These are phyloP conservation scores for Omphalotus olearius DNA, from an alignment of 1,284 basidiomycete species.

Conservation along the genomic window DNA sequence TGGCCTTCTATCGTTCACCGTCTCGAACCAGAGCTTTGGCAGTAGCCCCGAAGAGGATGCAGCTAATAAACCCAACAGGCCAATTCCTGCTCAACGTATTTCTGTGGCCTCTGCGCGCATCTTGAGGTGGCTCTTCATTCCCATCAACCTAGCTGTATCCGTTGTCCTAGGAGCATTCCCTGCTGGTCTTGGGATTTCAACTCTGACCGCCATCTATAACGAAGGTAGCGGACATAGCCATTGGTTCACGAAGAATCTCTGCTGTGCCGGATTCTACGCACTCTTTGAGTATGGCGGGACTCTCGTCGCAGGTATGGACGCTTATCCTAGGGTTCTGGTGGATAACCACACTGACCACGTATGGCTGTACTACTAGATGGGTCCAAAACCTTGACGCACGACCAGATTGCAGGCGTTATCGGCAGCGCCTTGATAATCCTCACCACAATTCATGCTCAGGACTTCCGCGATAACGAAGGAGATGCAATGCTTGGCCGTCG, in stretches of 20 bases:
- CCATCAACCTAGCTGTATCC: constrained; percentile 1
- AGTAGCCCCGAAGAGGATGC: constrained; percentile 7
- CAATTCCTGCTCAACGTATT: constrained; percentile 11
- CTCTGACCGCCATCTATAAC: constrained; percentile 5
- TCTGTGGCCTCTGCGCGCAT: background rate
- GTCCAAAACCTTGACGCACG: background rate
- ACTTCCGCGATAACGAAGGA: constrained; percentile 33
- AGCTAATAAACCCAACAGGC: constrained; percentile 10
- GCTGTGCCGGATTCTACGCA: constrained; percentile 4
- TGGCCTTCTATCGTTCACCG: constrained; percentile 4
- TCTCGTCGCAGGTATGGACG: constrained; percentile 6
- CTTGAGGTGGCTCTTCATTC: constrained; percentile 5
- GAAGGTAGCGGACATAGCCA: constrained; percentile 5
- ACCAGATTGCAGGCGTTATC: constrained; percentile 19
- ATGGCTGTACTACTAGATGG: background rate
- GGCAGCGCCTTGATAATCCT: constrained; percentile 26
- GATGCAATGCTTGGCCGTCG: constrained; percentile 26
- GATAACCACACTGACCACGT: background rate
- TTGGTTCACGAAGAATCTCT: constrained; percentile 9
- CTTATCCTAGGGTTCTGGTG: background rate
- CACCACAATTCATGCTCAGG: constrained; percentile 36
- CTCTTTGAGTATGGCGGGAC: constrained; percentile 9
- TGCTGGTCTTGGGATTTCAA: background rate
- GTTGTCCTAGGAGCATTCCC: background rate
- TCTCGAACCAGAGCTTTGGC: constrained; percentile 10